Conservation (phyloP, 2,329 filamentous ascomycete genomes). For the Claviceps sp. region DNA sequence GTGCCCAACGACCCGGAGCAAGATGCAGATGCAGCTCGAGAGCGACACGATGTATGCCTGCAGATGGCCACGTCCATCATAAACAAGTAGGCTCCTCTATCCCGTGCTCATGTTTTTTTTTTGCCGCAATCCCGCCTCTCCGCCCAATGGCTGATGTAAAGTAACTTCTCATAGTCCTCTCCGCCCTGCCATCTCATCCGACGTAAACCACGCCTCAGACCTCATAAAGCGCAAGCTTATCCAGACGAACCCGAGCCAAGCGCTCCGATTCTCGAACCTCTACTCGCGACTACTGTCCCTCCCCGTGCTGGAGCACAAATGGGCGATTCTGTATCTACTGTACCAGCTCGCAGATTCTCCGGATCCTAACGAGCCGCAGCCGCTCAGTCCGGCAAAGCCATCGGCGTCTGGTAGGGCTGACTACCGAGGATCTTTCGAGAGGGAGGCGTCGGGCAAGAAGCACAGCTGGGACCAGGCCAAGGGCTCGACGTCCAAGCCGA, state of each 20-base stretch:
- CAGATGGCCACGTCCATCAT: conserved; percentile 37
- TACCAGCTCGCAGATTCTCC: conserved; percentile 66
- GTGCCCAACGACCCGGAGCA: conserved; percentile 53
- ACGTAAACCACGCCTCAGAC: conserved; percentile 85
- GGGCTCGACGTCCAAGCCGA: conserved; percentile 21
- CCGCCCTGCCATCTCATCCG: conserved; percentile 45
- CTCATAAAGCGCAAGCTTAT: conserved; percentile 82
- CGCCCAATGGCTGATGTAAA: not conserved
- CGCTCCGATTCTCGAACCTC: conserved; percentile 76
- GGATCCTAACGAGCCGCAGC: conserved; percentile 38
- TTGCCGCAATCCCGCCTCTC: not conserved
- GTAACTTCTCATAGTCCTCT: conserved; percentile 22
- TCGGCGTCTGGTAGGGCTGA: conserved; percentile 17
- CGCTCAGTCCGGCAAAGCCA: conserved; percentile 29
- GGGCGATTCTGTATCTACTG: conserved; percentile 87
- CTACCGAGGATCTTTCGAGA: conserved; percentile 23
- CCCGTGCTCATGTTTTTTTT: not conserved
- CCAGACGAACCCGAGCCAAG: conserved; percentile 63
- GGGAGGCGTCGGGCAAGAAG: conserved; percentile 20
- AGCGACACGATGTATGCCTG: conserved; percentile 52
- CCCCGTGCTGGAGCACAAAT: conserved; percentile 88
- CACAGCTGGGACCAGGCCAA: conserved; percentile 25
- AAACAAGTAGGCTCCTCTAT: conserved; percentile 27
- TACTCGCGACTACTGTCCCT: conserved; percentile 83
- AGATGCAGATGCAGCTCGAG: conserved; percentile 52